A percentile compares a stretch with the other conserved stretches of the same genome.
These are phyloP conservation scores for Pisolithus sp. DNA, from an alignment of 768 basidiomycete species.

Conservation along the genomic window DNA sequence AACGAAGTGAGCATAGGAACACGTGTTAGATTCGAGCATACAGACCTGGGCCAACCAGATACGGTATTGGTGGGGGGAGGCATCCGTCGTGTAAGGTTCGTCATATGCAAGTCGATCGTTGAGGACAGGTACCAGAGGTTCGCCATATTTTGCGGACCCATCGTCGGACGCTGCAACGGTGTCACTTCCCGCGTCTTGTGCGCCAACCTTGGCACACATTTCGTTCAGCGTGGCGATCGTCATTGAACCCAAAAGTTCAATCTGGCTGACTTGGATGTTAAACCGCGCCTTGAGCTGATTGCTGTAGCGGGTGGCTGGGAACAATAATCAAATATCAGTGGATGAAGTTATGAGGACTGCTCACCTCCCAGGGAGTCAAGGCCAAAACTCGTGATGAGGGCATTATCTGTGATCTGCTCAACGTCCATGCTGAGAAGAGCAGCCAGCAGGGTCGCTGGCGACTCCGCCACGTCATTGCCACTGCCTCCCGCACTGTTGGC, in stretches of 20 bases:
- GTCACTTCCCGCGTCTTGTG: slow-evolving; percentile 4
- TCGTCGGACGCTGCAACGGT: slow-evolving; percentile 10
- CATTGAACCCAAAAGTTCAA: slow-evolving; percentile 14
- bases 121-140: slow-evolving; percentile 22
- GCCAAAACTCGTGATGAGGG: slow-evolving; percentile 22
- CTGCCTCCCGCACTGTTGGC: slow-evolving; percentile 5
- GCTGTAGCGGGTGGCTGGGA: slow-evolving; percentile 24
- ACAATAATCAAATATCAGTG: neutral
- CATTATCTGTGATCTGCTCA: slow-evolving; percentile 25
- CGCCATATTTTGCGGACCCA: slow-evolving; percentile 22
- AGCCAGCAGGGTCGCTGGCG: slow-evolving; percentile 22
- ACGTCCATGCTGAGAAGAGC: slow-evolving; percentile 18
- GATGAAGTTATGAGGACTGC: neutral
- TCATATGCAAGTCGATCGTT: slow-evolving; percentile 28
- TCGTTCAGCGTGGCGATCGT: slow-evolving; percentile 20
- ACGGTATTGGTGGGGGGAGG: slow-evolving; percentile 17
- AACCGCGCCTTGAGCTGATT: slow-evolving; percentile 23
- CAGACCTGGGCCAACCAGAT: slow-evolving; percentile 29
- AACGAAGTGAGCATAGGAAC: neutral
- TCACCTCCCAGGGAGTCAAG: slow-evolving; percentile 19
- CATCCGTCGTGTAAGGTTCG: slow-evolving; percentile 25
- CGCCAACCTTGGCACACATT: slow-evolving; percentile 15
- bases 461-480: slow-evolving; percentile 11
- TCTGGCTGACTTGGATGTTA: slow-evolving; percentile 18
- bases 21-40: neutral